Conservation (phyloP, 2,329 filamentous ascomycete species). For the Calonectria leucothoes region DNA sequence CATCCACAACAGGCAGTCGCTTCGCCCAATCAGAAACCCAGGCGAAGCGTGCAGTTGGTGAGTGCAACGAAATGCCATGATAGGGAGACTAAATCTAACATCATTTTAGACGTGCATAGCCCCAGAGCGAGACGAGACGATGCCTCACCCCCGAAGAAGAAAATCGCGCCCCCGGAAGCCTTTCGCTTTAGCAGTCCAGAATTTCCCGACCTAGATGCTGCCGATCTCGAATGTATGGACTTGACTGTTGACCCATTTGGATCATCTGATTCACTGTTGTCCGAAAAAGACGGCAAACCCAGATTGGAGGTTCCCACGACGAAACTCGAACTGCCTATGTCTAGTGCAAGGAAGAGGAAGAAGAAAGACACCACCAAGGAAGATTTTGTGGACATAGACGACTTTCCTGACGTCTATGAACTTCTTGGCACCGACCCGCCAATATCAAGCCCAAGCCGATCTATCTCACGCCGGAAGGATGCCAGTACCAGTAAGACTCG, state of each 20-base stretch:
- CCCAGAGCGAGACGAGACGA: constrained; percentile 24
- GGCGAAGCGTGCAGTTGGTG: constrained; percentile 23
- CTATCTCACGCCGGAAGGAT: constrained; percentile 34
- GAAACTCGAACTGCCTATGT: constrained; percentile 51
- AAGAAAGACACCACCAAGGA: constrained; percentile 58
- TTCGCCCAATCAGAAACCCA: constrained; percentile 30
- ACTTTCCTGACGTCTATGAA: constrained; percentile 67
- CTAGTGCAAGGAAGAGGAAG: constrained; percentile 63
- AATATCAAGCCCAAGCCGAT: constrained; percentile 48
- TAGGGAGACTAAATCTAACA: background rate
- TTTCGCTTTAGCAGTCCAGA: constrained; percentile 43
- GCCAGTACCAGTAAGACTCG: constrained; percentile 30
- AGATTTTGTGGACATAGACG: constrained; percentile 52
- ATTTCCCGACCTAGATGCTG: constrained; percentile 49
- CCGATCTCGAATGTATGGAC: constrained; percentile 53
- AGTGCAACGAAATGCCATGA: background rate
- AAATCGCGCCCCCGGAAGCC: constrained; percentile 20
- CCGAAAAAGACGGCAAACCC: constrained; percentile 51
- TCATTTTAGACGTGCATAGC: constrained; percentile 14
- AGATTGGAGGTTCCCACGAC: constrained; percentile 57
- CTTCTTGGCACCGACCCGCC: constrained; percentile 55
- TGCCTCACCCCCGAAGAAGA: constrained; percentile 43
- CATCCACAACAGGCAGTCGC: constrained; percentile 36
- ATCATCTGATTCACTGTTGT: constrained; percentile 50
- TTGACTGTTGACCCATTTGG: constrained; percentile 50